Conservation (phyloP, 1,284 basidiomycete genomes). For the Erythrobasidium hasegawianum region DNA sequence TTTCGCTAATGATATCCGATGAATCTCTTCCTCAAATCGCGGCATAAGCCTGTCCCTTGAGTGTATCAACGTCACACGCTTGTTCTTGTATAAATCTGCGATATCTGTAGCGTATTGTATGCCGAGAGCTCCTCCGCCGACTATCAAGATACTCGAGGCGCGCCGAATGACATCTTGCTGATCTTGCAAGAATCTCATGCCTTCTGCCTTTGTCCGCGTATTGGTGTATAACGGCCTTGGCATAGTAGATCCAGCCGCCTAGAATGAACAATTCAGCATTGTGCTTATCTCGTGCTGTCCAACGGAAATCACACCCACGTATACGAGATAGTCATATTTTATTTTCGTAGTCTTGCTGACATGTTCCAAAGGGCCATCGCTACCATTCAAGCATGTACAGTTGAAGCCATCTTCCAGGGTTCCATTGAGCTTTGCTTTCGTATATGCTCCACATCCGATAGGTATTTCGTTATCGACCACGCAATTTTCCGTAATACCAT, state of each 20-base stretch:
- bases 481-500: slow-evolving; percentile 35
- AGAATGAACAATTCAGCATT: background rate
- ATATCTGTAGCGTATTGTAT: slow-evolving; percentile 67
- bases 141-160: slow-evolving; percentile 50
- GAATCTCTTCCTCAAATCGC: slow-evolving; percentile 59
- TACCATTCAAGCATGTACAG: slow-evolving; percentile 33
- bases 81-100: slow-evolving; percentile 28
- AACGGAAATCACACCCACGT: slow-evolving; percentile 45
- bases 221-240: slow-evolving; percentile 22
- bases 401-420: slow-evolving; percentile 35
- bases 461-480: slow-evolving; percentile 32
- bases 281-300: no score
- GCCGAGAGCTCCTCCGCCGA: slow-evolving; percentile 54
- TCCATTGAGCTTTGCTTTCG: slow-evolving; percentile 33
- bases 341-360: slow-evolving; percentile 44
- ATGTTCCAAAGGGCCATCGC: slow-evolving; percentile 34
- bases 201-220: slow-evolving; percentile 44
- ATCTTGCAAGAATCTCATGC: slow-evolving; percentile 40
- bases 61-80: slow-evolving; percentile 63
- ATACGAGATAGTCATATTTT: slow-evolving; percentile 52
- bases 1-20: slow-evolving; percentile 48
- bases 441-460: slow-evolving; percentile 34
- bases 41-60: slow-evolving; percentile 61
- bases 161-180: slow-evolving; percentile 46
- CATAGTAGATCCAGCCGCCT: slow-evolving; percentile 33